Evolutionary conservation across 2,329 filamentous ascomycete species (phyloP).

Genomic region (Tolypocladium sp.): DNA sequence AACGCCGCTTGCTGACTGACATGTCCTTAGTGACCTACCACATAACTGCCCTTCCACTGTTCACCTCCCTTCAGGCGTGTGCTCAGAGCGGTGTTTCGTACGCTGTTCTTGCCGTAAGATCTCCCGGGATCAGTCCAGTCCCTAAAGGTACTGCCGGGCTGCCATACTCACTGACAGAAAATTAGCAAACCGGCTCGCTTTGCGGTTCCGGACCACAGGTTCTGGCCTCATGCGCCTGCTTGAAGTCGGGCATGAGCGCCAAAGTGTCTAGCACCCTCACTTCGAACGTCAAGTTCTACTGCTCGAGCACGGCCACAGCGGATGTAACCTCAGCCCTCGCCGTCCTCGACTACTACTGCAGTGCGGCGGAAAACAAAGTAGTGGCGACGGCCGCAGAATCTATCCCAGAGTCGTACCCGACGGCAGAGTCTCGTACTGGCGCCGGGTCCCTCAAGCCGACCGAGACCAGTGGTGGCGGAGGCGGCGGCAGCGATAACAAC

Average conservation of each 20-base stretch:
- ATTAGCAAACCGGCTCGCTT: conserved; percentile 20
- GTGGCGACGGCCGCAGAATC: conserved; percentile 32
- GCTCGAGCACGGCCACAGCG: conserved; percentile 30
- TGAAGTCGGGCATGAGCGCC: conserved; percentile 38
- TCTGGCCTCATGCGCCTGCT: conserved; percentile 42
- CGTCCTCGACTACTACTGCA: conserved; percentile 40
- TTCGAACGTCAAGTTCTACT: conserved; percentile 33
- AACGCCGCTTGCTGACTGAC: background rate
- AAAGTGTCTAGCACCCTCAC: conserved; percentile 33
- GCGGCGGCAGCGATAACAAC: background rate
- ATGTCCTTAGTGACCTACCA: conserved; percentile 38
- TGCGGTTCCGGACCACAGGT: conserved; percentile 38
- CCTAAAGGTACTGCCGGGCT: background rate
- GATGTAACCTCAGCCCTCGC: conserved; percentile 36
- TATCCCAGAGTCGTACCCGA: conserved; percentile 6
- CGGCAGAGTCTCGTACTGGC: conserved; percentile 8
- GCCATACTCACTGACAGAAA: conserved; percentile 7
- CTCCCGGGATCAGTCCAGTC: background rate
- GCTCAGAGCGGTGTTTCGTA: conserved; percentile 33
- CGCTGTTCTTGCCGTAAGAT: conserved; percentile 29
- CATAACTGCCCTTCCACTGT: conserved; percentile 41
- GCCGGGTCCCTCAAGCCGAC: conserved; percentile 5
- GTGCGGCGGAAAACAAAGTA: conserved; percentile 33
- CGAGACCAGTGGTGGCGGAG: background rate
- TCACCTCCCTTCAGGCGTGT: conserved; percentile 32